Conservation (phyloP, 805 yeast species). For the Pichia heedii region DNA sequence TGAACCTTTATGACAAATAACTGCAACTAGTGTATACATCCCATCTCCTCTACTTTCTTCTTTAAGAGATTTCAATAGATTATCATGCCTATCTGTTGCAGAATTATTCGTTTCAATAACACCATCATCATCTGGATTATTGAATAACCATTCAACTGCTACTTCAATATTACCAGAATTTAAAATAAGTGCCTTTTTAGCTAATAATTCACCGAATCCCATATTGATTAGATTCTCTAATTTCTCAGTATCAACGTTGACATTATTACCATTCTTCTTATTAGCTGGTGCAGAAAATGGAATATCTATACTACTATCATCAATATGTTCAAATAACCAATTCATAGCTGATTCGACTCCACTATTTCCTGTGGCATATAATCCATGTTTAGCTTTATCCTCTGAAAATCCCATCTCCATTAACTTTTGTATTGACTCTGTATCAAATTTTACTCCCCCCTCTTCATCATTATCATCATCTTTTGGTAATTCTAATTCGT, state of each 20-base stretch:
- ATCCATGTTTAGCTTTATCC: conserved; percentile 54
- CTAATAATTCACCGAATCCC: conserved; percentile 67
- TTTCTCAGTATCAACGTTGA: conserved; percentile 21
- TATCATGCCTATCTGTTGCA: conserved; percentile 7
- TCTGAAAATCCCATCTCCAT: conserved; percentile 84
- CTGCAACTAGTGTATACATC: conserved; percentile 46
- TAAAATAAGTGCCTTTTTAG: conserved; percentile 62
- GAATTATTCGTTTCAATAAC: conserved; percentile 25
- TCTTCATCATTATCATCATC: conserved; percentile 21
- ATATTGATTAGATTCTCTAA: conserved; percentile 47
- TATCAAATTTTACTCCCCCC: conserved; percentile 35
- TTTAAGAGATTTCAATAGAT: background rate
- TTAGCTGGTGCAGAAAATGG: conserved; percentile 35
- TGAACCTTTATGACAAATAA: conserved; percentile 82
- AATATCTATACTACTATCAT: conserved; percentile 67
- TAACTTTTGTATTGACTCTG: conserved; percentile 44
- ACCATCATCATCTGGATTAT: conserved; percentile 73
- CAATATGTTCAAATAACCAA: conserved; percentile 86
- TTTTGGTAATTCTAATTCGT: conserved; percentile 32
- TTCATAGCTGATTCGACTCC: conserved; percentile 69
- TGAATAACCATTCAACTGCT: conserved; percentile 88
- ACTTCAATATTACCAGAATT: conserved; percentile 56
- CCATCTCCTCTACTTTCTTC: conserved; percentile 23
- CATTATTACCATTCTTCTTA: conserved; percentile 5
- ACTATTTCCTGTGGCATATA: conserved; percentile 62